Base-by-base conservation (phyloP, 1,284 basidiomycete genomes). In the Exobasidium cylindrosporum region DNA sequence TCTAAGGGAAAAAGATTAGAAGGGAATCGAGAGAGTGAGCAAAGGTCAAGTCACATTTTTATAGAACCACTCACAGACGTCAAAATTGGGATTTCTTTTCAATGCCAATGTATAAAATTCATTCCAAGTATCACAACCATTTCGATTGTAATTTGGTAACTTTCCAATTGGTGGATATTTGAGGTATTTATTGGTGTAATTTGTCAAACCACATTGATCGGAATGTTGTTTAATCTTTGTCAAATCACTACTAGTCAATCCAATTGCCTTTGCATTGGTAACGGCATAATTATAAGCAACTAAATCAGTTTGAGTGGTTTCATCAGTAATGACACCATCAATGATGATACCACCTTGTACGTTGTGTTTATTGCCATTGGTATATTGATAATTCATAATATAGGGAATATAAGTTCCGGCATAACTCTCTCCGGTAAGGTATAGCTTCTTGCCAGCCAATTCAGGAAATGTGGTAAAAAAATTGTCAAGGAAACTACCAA, bases 371-470 rank as follows among this genome's bases (percentile, higher is more conserved):
- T 58, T 29, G 28, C 28, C 32, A 56, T 58, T 54, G 69, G 68
- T 50, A 24, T 21, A 6, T 28, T 50, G 4, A 24, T 50, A 28
- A 50, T 7, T 6, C 26, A 50, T 50, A 13, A 50, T 50, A 28
- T 50, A 50, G 2, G 47, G 47, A 5, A 50, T 50, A 83, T 91
- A 97, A 82, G 97, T n/a, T n/a, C n/a, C 95, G 21, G 93, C 95
- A 77, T 88, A 98, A 65, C 90, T 92, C 83, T 76, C 72, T 24
- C 76, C 76, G 0, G 73, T 77, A 7, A 72, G 52, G 44, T 61
- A 70, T 3, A 70, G 69, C 47, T 70, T 71, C 45, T 71, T 65
- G 31, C 61, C 63, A 23, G 64, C 49, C 14, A 72, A 31, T 47
- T 69, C 64, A n/a, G 57, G 55, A 30, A 76, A 78, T 2, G 67